A percentile compares a stretch with the other conserved stretches of the same genome.
Evolutionary conservation across 139 green algal species (phyloP).

Genomic region (Medakamo hakoo): DNA sequence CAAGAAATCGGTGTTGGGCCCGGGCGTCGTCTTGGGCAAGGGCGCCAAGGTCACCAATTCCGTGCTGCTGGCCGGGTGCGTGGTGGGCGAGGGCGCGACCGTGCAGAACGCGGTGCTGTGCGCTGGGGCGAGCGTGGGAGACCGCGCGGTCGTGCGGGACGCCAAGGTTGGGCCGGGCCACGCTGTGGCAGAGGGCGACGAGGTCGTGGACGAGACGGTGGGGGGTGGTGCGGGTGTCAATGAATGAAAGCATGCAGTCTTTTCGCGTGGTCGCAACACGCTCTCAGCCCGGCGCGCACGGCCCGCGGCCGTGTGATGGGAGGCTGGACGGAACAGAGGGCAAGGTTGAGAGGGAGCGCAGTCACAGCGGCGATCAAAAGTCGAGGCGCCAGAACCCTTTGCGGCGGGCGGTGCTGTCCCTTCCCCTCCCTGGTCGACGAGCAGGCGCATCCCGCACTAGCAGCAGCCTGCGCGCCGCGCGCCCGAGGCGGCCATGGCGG

Average conservation of each 20-base stretch:
- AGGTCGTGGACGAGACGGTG: not conserved
- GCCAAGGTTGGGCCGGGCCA: not conserved
- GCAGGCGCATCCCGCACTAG: too few species aligned
- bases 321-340: too few species aligned
- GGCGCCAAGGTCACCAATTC: slow-evolving; percentile 6
- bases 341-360: too few species aligned
- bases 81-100: slow-evolving; percentile 12
- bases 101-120: not conserved
- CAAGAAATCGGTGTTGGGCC: slow-evolving; percentile 5
- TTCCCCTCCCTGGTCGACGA: too few species aligned
- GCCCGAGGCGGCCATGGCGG: too few species aligned
- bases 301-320: too few species aligned
- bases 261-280: too few species aligned
- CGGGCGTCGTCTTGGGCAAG: not conserved
- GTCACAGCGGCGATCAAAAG: not conserved
- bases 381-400: not conserved
- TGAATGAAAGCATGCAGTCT: too few species aligned
- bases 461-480: too few species aligned
- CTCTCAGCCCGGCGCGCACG: too few species aligned
- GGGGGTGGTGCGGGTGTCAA: too few species aligned
- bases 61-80: slow-evolving; percentile 8
- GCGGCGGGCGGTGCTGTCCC: too few species aligned
- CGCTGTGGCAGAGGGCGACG: not conserved
- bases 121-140: not conserved
- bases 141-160: not conserved